Conservation (phyloP, 2,329 filamentous ascomycete genomes). For the Alternaria incomplexa region DNA sequence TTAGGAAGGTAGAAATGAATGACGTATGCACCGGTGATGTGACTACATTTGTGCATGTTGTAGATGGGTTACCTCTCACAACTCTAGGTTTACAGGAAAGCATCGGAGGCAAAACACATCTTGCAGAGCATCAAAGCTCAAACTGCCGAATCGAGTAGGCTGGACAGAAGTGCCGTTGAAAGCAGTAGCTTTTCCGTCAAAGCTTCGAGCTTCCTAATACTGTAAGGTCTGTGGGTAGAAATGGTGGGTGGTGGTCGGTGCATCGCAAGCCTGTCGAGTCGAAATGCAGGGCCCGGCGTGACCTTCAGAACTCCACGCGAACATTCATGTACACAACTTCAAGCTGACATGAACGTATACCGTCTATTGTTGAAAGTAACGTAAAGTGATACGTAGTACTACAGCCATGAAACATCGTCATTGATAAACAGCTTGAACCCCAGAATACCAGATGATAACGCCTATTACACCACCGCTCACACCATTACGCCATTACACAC, state of each 20-base stretch:
- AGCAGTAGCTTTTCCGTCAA: conserved; percentile 35
- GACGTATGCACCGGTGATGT: not conserved
- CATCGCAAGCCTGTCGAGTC: conserved; percentile 12
- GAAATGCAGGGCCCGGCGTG: conserved; percentile 13
- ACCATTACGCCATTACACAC: conserved; percentile 35
- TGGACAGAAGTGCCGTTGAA: conserved; percentile 25
- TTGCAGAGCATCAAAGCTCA: conserved; percentile 17
- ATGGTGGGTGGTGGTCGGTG: conserved; percentile 25
- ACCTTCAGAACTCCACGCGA: not conserved
- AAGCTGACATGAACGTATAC: not conserved
- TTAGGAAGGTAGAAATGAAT: not conserved
- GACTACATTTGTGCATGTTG: not conserved
- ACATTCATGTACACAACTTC: not conserved
- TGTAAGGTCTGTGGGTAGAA: conserved; percentile 16
- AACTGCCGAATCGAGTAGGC: conserved; percentile 36
- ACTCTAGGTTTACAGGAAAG: not conserved
- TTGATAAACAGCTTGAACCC: not conserved
- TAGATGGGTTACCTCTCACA: not conserved
- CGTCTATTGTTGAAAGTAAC: conserved; percentile 10
- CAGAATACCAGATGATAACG: conserved; percentile 17
- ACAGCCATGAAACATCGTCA: conserved; percentile 8
- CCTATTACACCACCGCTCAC: conserved; percentile 30
- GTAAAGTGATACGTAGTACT: not conserved
- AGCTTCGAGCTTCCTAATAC: conserved; percentile 46
- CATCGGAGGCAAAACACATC: not conserved